Evolutionary conservation across 495 filamentous ascomycete genomes (phyloP).

Genomic region (Daldinia concentrica): DNA sequence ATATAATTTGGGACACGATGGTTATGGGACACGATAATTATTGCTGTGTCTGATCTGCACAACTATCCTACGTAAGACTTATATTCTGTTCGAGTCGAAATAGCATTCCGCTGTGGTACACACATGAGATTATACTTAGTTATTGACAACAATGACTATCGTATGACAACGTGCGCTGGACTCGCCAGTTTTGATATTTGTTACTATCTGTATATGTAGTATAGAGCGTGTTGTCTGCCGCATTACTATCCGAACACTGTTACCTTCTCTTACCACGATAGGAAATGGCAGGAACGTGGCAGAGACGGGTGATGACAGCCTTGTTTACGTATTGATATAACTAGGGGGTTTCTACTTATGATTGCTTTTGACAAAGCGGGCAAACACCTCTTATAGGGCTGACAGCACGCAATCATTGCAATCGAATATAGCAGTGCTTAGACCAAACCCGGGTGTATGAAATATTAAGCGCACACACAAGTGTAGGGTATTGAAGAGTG

Average conservation of each 20-base stretch:
- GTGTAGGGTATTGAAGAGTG: no score
- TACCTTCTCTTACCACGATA: background rate
- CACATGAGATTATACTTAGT: background rate
- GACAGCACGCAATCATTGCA: background rate
- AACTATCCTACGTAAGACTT: background rate
- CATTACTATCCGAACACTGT: background rate
- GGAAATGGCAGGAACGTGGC: background rate
- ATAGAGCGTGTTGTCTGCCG: background rate
- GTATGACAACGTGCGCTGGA: background rate
- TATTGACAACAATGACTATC: background rate
- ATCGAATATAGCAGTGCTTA: no score
- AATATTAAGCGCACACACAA: no score
- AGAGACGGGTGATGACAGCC: background rate
- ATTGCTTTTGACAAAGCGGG: background rate
- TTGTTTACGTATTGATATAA: background rate
- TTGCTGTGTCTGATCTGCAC: background rate
- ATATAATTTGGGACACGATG: no score
- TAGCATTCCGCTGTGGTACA: conserved; percentile 1
- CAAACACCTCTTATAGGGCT: background rate
- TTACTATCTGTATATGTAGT: background rate
- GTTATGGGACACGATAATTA: background rate
- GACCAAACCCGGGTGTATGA: background rate
- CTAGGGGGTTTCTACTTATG: background rate
- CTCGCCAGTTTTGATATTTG: background rate
- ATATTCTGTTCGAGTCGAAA: background rate